Evolutionary conservation across 345 rosid species (phyloP).

Genomic region (Jatropha curcas): DNA sequence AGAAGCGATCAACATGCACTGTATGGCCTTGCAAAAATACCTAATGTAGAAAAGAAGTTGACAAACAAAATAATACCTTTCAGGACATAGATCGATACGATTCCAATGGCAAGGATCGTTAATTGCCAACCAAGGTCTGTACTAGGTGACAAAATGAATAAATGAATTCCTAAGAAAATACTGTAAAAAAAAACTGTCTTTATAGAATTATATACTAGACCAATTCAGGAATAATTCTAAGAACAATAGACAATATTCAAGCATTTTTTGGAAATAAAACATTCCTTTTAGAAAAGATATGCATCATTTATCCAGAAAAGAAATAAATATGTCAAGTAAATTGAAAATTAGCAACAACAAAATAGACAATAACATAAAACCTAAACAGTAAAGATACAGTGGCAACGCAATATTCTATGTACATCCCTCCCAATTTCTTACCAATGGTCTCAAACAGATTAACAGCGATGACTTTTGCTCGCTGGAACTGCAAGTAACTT

Average conservation of each 20-base stretch:
- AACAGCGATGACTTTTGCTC: conserved; percentile 97
- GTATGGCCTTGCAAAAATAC: conserved; percentile 89
- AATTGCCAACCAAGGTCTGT: background rate
- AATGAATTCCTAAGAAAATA: conserved; percentile 5
- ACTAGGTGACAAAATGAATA: background rate
- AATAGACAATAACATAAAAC: too few relatives aligned
- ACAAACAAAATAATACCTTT: conserved; percentile 11
- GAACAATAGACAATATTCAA: background rate
- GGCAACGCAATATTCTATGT: conserved; percentile 77
- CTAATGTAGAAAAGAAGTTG: conserved; percentile 35
- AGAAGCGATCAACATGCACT: conserved; percentile 80
- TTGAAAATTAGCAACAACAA: too few relatives aligned
- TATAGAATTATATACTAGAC: background rate
- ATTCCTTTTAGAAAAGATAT: background rate
- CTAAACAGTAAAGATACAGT: too few relatives aligned
- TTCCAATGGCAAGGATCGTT: background rate
- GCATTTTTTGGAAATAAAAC: background rate
- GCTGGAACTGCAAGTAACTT: conserved; percentile 78
- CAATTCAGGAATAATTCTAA: background rate
- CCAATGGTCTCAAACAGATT: conserved; percentile 98
- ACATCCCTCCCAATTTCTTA: conserved; percentile 94
- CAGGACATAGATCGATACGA: background rate
- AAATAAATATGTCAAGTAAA: conserved; percentile 2
- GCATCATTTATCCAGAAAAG: conserved; percentile 1
- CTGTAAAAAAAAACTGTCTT: background rate